Base-by-base conservation (phyloP, 768 basidiomycete genomes). In the Chlorophyllum brunneum region DNA sequence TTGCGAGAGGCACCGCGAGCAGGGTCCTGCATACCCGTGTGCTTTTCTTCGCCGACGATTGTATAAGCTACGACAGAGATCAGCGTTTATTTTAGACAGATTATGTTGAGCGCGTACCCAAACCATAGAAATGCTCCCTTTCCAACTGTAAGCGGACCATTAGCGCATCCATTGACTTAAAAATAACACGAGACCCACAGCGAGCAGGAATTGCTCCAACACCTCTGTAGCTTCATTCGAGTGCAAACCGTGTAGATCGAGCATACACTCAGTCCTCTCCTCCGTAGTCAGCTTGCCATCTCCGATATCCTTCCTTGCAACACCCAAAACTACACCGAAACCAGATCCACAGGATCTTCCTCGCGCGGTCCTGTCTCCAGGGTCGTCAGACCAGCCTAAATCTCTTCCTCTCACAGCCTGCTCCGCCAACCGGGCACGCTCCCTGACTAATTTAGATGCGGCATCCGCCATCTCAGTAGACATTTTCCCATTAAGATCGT, bases 31-130 rank as follows among this genome's bases (percentile, higher is more conserved):
- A 85, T 87, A 2, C 90, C 95, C 0, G 91, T 92, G 66, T 98
- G 95, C 67, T 94, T 95, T 67, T 95, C 92, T 70, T 98, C 93
- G 16, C 97, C 95, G 5, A 98, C 91, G 38, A 99, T 77, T 16
- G 92, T 71, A 65, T 88, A 99, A 4, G 90, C 93, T 88, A 43
- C 58, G 41, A 24, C 18, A 43, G 4, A 57, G 36, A 46, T 51
- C 41, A 29, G 29, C 40, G 51, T 22, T 10, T 42, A 13, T 15
- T 41, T 10, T 20, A 29, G 31, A 55, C n/a, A 57, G 37, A 54
- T 43, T 33, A 40, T 31, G 33, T 20, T 38, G 34, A 42, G 40
- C 15, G 68, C 80, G 59, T 56, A 90, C 89, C 86, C 51, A 97
- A 71, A 5, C 95, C 95, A 63, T 86, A 83, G 70, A 84, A 95